Percentiles rank a stretch among this genome's conserved stretches.
These are phyloP conservation scores for Saccharomycopsis sp. DNA, from an alignment of 805 yeast species.

Conservation along the genomic window DNA sequence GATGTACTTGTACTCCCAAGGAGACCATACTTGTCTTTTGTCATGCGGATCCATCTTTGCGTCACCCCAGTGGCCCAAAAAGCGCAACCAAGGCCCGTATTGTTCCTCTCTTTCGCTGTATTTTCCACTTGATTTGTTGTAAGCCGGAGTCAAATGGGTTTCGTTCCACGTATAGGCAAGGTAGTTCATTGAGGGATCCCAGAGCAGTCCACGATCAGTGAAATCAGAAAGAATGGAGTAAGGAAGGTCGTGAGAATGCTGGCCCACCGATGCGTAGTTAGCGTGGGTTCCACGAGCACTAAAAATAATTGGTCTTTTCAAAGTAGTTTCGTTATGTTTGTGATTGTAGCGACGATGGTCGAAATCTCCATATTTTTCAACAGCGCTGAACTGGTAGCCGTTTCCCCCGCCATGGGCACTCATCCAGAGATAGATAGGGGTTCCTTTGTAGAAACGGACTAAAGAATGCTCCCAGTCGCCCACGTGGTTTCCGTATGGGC, in stretches of 20 bases:
- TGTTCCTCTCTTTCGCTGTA: constrained; percentile 43
- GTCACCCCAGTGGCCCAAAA: constrained; percentile 89
- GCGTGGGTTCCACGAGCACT: constrained; percentile 97
- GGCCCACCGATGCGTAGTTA: constrained; percentile 92
- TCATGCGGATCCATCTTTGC: constrained; percentile 57
- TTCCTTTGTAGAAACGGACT: constrained; percentile 74
- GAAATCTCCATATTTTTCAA: constrained; percentile 53
- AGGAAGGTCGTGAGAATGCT: constrained; percentile 92
- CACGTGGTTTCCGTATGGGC: constrained; percentile 95
- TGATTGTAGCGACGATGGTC: constrained; percentile 11
- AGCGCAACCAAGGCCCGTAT: constrained; percentile 74
- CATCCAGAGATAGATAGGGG: constrained; percentile 88
- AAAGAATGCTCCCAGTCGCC: constrained; percentile 98
- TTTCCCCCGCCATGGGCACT: constrained; percentile 98
- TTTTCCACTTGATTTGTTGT: constrained; percentile 28
- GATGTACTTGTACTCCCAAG: constrained; percentile 84
- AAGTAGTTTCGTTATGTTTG: constrained; percentile 23
- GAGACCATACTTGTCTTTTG: constrained; percentile 77
- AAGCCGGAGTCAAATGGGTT: constrained; percentile 35
- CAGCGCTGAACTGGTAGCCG: constrained; percentile 70
- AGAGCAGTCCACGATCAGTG: constrained; percentile 89
- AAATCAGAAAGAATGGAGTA: constrained; percentile 85
- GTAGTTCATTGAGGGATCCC: constrained; percentile 87
- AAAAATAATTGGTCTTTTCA: constrained; percentile 65
- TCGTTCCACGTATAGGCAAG: constrained; percentile 80